Conservation (phyloP, 2,329 filamentous ascomycete genomes). For the Cordyceps sp. region DNA sequence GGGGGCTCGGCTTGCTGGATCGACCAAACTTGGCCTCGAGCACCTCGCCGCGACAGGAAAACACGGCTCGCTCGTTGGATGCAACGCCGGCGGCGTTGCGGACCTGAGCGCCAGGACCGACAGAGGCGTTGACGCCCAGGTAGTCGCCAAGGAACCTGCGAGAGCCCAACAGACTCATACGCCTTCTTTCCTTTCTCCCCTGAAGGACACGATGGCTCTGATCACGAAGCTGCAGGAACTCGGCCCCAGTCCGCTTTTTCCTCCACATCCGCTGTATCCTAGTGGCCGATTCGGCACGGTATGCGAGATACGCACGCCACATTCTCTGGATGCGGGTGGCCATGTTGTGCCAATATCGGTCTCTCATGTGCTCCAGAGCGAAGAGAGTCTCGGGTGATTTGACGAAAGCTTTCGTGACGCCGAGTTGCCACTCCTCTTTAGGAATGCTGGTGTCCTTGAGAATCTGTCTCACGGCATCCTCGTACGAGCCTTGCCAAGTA, state of each 20-base stretch:
- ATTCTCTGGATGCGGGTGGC: constrained; percentile 92
- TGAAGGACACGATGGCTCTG: constrained; percentile 69
- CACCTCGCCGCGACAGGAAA: constrained; percentile 82
- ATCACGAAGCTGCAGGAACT: constrained; percentile 77
- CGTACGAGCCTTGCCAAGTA: constrained; percentile 80
- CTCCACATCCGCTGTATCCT: constrained; percentile 93
- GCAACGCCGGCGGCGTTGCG: constrained; percentile 57
- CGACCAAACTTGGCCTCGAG: constrained; percentile 90
- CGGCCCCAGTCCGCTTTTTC: constrained; percentile 77
- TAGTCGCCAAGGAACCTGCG: constrained; percentile 92
- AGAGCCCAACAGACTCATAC: constrained; percentile 82
- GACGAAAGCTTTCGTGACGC: constrained; percentile 93
- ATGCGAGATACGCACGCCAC: constrained; percentile 90
- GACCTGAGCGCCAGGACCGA: constrained; percentile 67
- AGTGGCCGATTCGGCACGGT: constrained; percentile 80
- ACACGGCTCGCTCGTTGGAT: constrained; percentile 59
- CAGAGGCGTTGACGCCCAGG: constrained; percentile 66
- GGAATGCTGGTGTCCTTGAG: constrained; percentile 94
- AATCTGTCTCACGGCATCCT: constrained; percentile 80
- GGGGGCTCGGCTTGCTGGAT: constrained; percentile 82
- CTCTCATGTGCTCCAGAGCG: constrained; percentile 91
- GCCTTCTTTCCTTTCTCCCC: constrained; percentile 75
- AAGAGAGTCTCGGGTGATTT: constrained; percentile 96
- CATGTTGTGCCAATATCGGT: constrained; percentile 99
- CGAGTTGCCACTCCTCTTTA: constrained; percentile 90